Base-by-base conservation (phyloP, 2,329 filamentous ascomycete species). In the Metarhizium sp. region DNA sequence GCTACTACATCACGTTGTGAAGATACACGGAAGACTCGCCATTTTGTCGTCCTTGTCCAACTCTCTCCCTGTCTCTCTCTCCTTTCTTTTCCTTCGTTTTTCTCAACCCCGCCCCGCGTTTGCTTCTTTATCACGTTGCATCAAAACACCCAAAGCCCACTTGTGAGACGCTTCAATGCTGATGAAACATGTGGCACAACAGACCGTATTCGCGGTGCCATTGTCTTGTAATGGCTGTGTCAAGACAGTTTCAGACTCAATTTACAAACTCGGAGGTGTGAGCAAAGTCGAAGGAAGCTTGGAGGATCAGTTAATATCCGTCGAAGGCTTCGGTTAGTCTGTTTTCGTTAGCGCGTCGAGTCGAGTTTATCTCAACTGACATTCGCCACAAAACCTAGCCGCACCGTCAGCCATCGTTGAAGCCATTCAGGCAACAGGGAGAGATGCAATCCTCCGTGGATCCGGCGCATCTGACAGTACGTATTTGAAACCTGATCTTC, bases 171-270 rank as follows among this genome's bases (percentile, higher is more conserved):
- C 25, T 14, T 43, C 13, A 45, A 40, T 20, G 38, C 69, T 72
- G 65, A 72, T 70, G 68, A 70, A 68, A 71, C 64, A 53, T 54
- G 60, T 57, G 59, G 58, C 66, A 66, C 16, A 61, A 62, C 61
- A 97, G 87, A 95, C 92, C 58, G 87, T 92, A 61, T 97, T 97
- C 72, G 91, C 92, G 60, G 94, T 97, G 63, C 92, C 91, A 55
- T 86, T 97, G 78, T 90, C 86, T 73, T 97, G 94, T 75, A 87
- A 95, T 64, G 78, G 81, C 67, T 97, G 94, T 75, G 84, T 96
- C 70, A 87, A 92, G 71, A 86, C 90, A 65, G 85, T 99, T 69
- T 90, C 90, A 65, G 81, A 82, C 60, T 85, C 90, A 50, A 75
- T 97, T 52, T 81, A 87, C 70, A 84, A 87, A 66, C 75, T 97